Base-by-base conservation (phyloP, 331 rosid species). In the Saraca asoca region DNA sequence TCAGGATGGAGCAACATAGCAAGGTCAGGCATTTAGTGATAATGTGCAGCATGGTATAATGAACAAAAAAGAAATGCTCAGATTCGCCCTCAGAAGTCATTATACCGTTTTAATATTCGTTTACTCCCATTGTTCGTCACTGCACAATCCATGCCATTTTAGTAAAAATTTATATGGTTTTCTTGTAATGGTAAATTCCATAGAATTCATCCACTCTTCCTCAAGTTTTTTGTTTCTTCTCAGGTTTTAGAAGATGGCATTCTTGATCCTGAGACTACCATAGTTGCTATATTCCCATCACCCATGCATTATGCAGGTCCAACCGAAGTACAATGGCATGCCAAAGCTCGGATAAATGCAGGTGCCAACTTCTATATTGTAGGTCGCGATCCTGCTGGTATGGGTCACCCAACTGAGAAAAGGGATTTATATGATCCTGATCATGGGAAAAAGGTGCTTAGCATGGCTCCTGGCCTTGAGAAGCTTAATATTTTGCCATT, bases 241-340 rank as follows among this genome's bases (percentile, higher is more conserved):
- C 77, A 94, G 99, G 99, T 90, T 42, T 79, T 94, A 68, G 99
- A 94, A 73, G 99, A 94, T 54, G 95, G 99, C 73, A 76, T 94
- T 75, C 95, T 94, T 54, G 97, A 94, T 79, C 97, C 91, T 2
- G 86, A 84, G 84, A 93, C 97, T 14, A 93, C 98, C 53, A 77
- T 93, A 35, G 95, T 94, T 18, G 79, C 97, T 24, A 94, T 94
- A 77, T 94, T 90, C 71, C 97, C 99, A 3, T 94, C 99, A 37
- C 98, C 99, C 12, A 94, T 94, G 99, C 97, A 90, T 77, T 94
- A 90, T 65, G 99, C 97, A 0, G 96, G 99, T 20, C 99, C 99
- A 69, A 94, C 99, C 48, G 99, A 94, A 79, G 99, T 94, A 17
- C 99, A 94, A 68, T 94, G 99, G 99, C 99, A 90, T 68, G 99